A percentile compares a stretch with the other conserved stretches of the same genome.
Conservation (phyloP, 2,329 filamentous ascomycete species). For the Bipolaris victoriae region DNA sequence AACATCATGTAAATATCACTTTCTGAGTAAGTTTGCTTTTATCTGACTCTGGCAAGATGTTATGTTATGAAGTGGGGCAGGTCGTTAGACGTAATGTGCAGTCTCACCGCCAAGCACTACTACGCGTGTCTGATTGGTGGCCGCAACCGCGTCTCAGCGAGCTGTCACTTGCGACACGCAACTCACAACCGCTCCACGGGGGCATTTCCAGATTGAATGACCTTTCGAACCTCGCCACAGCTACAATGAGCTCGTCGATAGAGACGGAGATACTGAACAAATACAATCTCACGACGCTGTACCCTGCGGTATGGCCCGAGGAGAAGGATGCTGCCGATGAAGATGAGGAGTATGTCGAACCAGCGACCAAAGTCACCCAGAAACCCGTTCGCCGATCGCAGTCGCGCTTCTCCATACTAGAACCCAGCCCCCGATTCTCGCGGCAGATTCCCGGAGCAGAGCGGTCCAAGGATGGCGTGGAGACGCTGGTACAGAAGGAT, state of each 20-base stretch:
- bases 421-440: slow-evolving; percentile 73
- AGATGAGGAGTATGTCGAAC: slow-evolving; percentile 60
- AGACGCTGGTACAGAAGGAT: slow-evolving; percentile 84
- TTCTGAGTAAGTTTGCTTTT: neutral
- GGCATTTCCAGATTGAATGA: slow-evolving; percentile 1
- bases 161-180: slow-evolving; percentile 21
- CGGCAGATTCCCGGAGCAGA: slow-evolving; percentile 73
- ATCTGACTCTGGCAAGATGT: neutral
- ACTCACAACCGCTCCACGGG: slow-evolving; percentile 8
- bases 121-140: slow-evolving; percentile 31
- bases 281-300: slow-evolving; percentile 81
- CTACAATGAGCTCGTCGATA: slow-evolving; percentile 38
- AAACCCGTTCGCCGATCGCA: slow-evolving; percentile 62
- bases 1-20: neutral
- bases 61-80: neutral
- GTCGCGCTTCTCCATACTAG: slow-evolving; percentile 84
- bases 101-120: slow-evolving; percentile 17
- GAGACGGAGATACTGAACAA: slow-evolving; percentile 83
- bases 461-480: slow-evolving; percentile 69
- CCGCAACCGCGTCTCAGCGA: slow-evolving; percentile 26
- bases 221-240: slow-evolving; percentile 6
- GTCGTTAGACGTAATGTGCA: neutral
- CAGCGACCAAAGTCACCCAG: slow-evolving; percentile 25
- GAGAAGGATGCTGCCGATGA: slow-evolving; percentile 75
- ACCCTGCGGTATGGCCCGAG: slow-evolving; percentile 83